phyloP scores from a whole-genome alignment of 2,329 filamentous ascomycete genomes.

The Sarocladiaceae sp. region DNA sequence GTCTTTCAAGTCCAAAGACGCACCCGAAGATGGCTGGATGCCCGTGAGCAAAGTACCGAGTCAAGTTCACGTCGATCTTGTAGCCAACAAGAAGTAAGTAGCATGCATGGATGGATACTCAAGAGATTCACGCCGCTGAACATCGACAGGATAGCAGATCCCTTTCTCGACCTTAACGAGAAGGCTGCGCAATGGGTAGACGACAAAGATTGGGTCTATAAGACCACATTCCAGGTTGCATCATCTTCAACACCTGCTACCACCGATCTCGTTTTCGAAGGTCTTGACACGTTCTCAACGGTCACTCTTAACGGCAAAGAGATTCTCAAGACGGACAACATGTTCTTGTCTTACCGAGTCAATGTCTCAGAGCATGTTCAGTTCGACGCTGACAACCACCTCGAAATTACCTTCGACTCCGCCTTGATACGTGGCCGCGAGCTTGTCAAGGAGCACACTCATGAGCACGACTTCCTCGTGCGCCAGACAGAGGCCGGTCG shows the following conservation, averaged over 20 bases:
- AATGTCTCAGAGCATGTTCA: conserved; percentile 38
- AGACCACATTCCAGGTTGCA: conserved; percentile 27
- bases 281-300: conserved; percentile 57
- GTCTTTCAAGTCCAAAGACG: conserved; percentile 15
- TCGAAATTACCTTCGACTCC: conserved; percentile 53
- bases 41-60: conserved; percentile 26
- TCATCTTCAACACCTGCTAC: not conserved
- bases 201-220: conserved; percentile 56
- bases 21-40: conserved; percentile 19
- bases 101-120: not conserved
- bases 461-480: conserved; percentile 37
- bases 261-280: conserved; percentile 51
- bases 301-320: conserved; percentile 47
- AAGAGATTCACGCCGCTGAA: not conserved
- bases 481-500: conserved; percentile 15
- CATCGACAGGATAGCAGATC: conserved; percentile 37
- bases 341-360: conserved; percentile 55
- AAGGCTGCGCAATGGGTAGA: conserved; percentile 53
- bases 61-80: conserved; percentile 28
- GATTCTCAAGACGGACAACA: conserved; percentile 54
- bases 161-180: conserved; percentile 57
- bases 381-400: conserved; percentile 28
- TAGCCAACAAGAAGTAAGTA: conserved; percentile 25
- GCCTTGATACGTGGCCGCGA: conserved; percentile 45
- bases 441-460: conserved; percentile 42